These are phyloP conservation scores for Paxillus ammoniavirescens DNA, from an alignment of 768 basidiomycete species.

Conservation along the genomic window DNA sequence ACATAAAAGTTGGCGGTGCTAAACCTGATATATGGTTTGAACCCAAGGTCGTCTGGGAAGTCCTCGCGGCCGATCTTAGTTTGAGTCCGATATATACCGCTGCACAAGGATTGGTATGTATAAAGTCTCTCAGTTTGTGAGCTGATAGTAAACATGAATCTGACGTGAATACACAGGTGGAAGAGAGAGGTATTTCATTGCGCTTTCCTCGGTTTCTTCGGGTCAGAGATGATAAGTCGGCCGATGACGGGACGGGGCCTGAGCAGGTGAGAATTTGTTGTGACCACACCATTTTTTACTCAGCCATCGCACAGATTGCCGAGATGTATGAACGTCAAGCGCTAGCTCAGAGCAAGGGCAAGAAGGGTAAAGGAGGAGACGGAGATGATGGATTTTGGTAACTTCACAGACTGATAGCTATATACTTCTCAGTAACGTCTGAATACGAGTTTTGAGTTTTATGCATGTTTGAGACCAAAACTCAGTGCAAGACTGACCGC, in stretches of 20 bases:
- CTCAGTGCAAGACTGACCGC: constrained; percentile 1
- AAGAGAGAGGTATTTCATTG: constrained; percentile 89
- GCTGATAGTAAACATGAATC: neutral
- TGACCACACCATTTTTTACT: neutral
- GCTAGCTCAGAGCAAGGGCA: constrained; percentile 73
- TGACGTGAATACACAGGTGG: constrained; percentile 47
- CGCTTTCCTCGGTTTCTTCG: constrained; percentile 95
- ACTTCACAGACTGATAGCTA: constrained; percentile 18
- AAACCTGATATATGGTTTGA: constrained; percentile 99
- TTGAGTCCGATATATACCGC: constrained; percentile 97
- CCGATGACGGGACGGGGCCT: constrained; percentile 89
- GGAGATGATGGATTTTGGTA: constrained; percentile 81
- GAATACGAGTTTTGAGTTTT: neutral
- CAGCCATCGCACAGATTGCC: constrained; percentile 55
- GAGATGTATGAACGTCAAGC: constrained; percentile 94
- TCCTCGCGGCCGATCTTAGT: constrained; percentile 94
- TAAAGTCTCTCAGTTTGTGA: neutral
- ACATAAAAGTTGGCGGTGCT: constrained; percentile 87
- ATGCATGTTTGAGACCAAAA: neutral
- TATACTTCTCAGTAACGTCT: constrained; percentile 18
- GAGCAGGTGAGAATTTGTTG: constrained; percentile 66
- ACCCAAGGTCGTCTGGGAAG: constrained; percentile 97
- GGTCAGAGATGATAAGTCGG: constrained; percentile 88
- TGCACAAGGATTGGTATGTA: constrained; percentile 80
- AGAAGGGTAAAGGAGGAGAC: constrained; percentile 60